phyloP scores from a whole-genome alignment of 345 rosid species.

The Rubroshorea leprosula region DNA sequence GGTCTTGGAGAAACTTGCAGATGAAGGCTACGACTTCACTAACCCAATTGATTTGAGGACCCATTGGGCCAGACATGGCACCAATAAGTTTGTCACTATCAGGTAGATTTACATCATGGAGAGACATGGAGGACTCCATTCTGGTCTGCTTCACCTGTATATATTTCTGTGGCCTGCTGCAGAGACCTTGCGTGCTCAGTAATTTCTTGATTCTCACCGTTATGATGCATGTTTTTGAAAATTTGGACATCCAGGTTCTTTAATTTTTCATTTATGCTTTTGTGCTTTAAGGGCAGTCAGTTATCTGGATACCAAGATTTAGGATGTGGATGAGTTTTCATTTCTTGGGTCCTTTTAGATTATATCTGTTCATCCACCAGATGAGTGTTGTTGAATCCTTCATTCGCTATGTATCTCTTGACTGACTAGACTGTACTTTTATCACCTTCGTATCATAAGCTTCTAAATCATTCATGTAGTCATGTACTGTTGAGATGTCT shows the following conservation, averaged over 20 bases:
- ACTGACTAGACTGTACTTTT: slow-evolving; percentile 8
- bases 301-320: slow-evolving; percentile 22
- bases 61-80: slow-evolving; percentile 99
- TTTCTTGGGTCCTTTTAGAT: slow-evolving; percentile 19
- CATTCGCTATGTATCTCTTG: slow-evolving; percentile 9
- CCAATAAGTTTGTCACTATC: slow-evolving; percentile 98
- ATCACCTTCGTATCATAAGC: slow-evolving; percentile 3
- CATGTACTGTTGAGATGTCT: too few relatives aligned
- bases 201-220: slow-evolving; percentile 30
- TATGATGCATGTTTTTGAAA: slow-evolving; percentile 27
- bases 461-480: slow-evolving; percentile 5
- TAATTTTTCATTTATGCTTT: slow-evolving; percentile 26
- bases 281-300: slow-evolving; percentile 27
- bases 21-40: slow-evolving; percentile 74
- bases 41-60: slow-evolving; percentile 82
- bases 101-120: slow-evolving; percentile 48
- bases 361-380: slow-evolving; percentile 14
- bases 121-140: slow-evolving; percentile 14
- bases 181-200: slow-evolving; percentile 32
- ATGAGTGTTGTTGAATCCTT: slow-evolving; percentile 18
- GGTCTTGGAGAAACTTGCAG: slow-evolving; percentile 89
- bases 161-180: slow-evolving; percentile 38
- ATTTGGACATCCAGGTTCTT: slow-evolving; percentile 21
- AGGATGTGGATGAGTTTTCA: slow-evolving; percentile 37
- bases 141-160: slow-evolving; percentile 40